Evolutionary conservation across 352 stramenopile genomes (phyloP), one percentile per base, ranked within the genome.

Genomic region (Phytophthora cactorum): DNA sequence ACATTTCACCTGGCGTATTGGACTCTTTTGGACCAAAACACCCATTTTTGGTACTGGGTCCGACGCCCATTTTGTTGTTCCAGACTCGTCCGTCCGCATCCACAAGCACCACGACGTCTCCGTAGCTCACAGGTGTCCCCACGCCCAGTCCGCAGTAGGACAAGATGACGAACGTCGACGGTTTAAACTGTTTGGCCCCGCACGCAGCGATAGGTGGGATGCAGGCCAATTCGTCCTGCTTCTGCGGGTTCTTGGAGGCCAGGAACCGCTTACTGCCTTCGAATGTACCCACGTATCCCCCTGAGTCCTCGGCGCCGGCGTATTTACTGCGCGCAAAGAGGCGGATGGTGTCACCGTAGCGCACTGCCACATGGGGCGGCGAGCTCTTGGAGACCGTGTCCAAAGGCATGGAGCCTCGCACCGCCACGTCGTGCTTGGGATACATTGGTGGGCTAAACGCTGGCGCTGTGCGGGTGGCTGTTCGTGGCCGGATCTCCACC

Each of bases 21-120:
- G 72, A 70, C 27, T 89, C 86, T 43, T 87, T 89, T 2, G 84
- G 84, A 7, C 86, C 82, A 61, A 95, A 89, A 72, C 88, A 90
- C 4, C 88, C 88, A 53, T 91, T 92, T 62, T 87, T 85, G n/a
- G 82, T 89, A 32, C 83, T 91, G 2, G 86, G 86, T 0, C 83
- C 83, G 5, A 87, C 74, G 51, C 88, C 82, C 61, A 92, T 91
- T 60, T 95, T 95, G 79, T 94, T 95, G 75, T 95, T 95, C 88
- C 88, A 95, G 7, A 94, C 84, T 43, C 70, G 68, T 14, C 78
- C 80, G 43, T 68, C 61, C 36, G 82, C 75, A 54, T 95, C 82
- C 31, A 90, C 79, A n/a, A 95, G 79, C 55, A 93, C 78, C n/a
- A 95, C 73, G 12, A 93, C 83, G 47, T 93, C 86, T 41, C 85